Evolutionary conservation across 2,329 filamentous ascomycete species (phyloP).

Genomic region (Alternaria solani): DNA sequence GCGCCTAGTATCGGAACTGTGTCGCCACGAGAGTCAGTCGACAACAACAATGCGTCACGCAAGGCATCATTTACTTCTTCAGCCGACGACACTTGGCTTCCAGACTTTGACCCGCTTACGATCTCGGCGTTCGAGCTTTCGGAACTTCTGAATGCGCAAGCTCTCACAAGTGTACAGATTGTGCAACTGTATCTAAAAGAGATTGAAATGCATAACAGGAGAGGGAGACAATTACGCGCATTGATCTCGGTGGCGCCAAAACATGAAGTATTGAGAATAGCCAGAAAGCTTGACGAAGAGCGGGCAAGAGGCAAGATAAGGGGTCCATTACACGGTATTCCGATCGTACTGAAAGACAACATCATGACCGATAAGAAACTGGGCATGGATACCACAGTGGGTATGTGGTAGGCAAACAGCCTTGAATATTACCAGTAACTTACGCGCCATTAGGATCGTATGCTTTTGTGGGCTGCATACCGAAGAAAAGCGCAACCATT

Average conservation of each 20-base stretch:
- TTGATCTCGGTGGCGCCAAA: conserved; percentile 51
- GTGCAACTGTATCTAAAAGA: conserved; percentile 46
- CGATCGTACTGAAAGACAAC: conserved; percentile 54
- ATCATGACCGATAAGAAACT: conserved; percentile 50
- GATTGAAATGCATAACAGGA: conserved; percentile 48
- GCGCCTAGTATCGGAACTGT: conserved; percentile 37
- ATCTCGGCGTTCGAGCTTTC: conserved; percentile 44
- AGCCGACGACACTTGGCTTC: conserved; percentile 30
- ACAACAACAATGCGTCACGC: conserved; percentile 27
- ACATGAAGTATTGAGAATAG: conserved; percentile 47
- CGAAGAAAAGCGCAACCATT: conserved; percentile 50
- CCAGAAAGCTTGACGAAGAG: conserved; percentile 52
- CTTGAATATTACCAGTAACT: background rate
- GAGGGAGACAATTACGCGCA: conserved; percentile 47
- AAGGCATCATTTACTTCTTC: conserved; percentile 43
- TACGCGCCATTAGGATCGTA: conserved; percentile 38
- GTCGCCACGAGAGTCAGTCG: conserved; percentile 26
- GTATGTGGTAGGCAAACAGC: conserved; percentile 25
- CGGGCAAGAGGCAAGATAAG: conserved; percentile 47
- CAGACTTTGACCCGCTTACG: conserved; percentile 46
- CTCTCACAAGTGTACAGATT: conserved; percentile 47
- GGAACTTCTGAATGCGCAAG: conserved; percentile 40
- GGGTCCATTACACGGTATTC: conserved; percentile 54
- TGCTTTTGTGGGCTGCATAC: conserved; percentile 49
- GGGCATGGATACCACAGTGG: conserved; percentile 54